These are phyloP conservation scores for Pythium coloratum DNA, from an alignment of 352 stramenopile species.

Conservation along the genomic window DNA sequence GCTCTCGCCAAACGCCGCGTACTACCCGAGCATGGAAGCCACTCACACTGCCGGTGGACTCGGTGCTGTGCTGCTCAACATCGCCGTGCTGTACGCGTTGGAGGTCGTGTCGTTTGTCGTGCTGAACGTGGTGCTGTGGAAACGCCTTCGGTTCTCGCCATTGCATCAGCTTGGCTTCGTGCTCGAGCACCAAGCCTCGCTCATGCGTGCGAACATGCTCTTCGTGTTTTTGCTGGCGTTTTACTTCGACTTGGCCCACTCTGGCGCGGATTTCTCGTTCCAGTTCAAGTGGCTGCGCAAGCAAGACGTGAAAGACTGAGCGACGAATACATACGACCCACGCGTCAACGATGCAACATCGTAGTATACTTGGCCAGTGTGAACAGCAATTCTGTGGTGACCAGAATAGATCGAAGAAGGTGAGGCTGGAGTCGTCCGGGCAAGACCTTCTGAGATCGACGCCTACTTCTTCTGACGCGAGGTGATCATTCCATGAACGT, in stretches of 20 bases:
- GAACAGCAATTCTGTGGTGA: too few species aligned
- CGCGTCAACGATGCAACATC: too few species aligned
- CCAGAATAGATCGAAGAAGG: too few species aligned
- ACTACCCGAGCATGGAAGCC: conserved; percentile 18
- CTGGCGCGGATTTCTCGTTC: conserved; percentile 26
- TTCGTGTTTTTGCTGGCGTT: conserved; percentile 22
- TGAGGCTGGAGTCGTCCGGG: too few species aligned
- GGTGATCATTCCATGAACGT: too few species aligned
- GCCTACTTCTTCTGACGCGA: too few species aligned
- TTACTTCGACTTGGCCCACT: conserved; percentile 23
- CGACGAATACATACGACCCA: too few species aligned
- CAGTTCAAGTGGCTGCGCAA: conserved; percentile 15
- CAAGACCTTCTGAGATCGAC: too few species aligned
- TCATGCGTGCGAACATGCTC: conserved; percentile 24
- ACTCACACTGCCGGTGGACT: background rate
- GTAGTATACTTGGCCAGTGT: too few species aligned
- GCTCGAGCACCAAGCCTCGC: conserved; percentile 20
- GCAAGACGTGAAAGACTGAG: too few species aligned
- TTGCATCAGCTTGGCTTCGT: conserved; percentile 24
- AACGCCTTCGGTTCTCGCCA: conserved; percentile 5
- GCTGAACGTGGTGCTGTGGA: conserved; percentile 11
- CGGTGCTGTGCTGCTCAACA: background rate
- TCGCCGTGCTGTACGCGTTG: background rate
- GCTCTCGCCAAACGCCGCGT: conserved; percentile 28
- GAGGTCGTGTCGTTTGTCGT: background rate